Percentiles rank a stretch among this genome's conserved stretches.
These are phyloP conservation scores for Pythium rishiriense DNA, from an alignment of 352 stramenopile genomes.

Conservation along the genomic window DNA sequence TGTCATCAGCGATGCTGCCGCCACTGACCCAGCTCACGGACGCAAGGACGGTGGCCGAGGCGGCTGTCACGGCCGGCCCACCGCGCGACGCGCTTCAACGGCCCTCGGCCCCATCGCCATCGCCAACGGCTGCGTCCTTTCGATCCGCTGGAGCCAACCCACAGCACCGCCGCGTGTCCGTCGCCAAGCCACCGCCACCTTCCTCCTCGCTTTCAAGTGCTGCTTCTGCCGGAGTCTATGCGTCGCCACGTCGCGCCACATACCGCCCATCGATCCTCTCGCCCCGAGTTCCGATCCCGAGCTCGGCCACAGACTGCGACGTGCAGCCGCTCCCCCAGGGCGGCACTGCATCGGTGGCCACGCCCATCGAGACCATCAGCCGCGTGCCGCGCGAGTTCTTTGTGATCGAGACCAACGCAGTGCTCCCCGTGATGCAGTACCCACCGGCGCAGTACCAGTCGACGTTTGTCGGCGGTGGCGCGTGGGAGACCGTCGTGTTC, in stretches of 20 bases:
- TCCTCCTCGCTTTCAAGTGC: background rate
- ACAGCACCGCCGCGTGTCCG: constrained; percentile 1
- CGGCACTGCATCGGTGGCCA: background rate
- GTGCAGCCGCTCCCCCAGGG: background rate
- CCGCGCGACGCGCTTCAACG: constrained; percentile 9
- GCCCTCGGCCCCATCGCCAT: background rate
- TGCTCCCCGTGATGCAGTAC: constrained; percentile 54
- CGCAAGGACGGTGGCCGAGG: background rate
- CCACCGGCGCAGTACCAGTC: constrained; percentile 63
- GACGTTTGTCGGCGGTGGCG: constrained; percentile 34
- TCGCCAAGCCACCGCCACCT: constrained; percentile 8
- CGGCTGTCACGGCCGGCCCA: background rate
- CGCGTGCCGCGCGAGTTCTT: constrained; percentile 77
- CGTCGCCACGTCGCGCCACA: constrained; percentile 11
- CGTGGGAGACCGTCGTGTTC: constrained; percentile 80
- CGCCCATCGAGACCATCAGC: constrained; percentile 24
- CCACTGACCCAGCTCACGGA: constrained; percentile 7
- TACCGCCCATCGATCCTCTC: constrained; percentile 5
- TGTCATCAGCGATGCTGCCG: constrained; percentile 9
- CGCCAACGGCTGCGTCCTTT: background rate
- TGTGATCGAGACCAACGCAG: constrained; percentile 66
- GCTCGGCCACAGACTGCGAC: background rate
- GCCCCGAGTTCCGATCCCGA: background rate
- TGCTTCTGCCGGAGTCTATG: background rate
- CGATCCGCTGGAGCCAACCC: background rate